phyloP scores from a whole-genome alignment of 140 eudicot species.

The Ambrosia hybrid region DNA sequence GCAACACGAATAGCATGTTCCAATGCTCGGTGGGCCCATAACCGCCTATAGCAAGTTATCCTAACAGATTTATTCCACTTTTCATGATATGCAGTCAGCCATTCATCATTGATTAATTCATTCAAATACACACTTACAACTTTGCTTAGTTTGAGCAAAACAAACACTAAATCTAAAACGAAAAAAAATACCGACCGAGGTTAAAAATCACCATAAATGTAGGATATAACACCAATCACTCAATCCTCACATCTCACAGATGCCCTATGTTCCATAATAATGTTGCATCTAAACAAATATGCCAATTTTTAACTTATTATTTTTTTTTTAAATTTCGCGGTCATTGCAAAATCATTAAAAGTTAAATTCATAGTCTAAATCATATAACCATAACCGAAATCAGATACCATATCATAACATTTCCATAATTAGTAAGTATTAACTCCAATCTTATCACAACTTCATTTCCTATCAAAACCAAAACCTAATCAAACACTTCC shows the following conservation, averaged over 20 bases:
- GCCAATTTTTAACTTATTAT: neutral
- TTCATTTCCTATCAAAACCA: neutral
- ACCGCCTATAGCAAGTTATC: neutral
- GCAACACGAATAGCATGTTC: neutral
- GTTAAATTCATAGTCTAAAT: too few species aligned
- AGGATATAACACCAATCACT: conserved; percentile 15
- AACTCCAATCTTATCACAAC: neutral
- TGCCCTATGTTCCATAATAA: neutral
- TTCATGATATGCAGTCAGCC: neutral
- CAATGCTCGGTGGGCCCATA: neutral
- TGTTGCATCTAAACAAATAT: neutral
- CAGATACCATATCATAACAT: neutral
- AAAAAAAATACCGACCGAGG: neutral
- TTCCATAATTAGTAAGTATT: neutral
- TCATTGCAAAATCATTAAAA: conserved; percentile 7
- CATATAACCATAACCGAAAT: neutral
- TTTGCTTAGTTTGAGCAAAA: conserved; percentile 1
- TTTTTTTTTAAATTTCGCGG: neutral
- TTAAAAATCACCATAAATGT: neutral
- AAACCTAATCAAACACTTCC: neutral
- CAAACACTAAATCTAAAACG: neutral
- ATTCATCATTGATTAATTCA: neutral
- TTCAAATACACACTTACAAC: conserved; percentile 9
- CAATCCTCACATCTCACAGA: conserved; percentile 6
- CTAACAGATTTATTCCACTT: neutral